Evolutionary conservation across 768 basidiomycete species (phyloP).

Genomic region (Dacryopinax primogenitus): DNA sequence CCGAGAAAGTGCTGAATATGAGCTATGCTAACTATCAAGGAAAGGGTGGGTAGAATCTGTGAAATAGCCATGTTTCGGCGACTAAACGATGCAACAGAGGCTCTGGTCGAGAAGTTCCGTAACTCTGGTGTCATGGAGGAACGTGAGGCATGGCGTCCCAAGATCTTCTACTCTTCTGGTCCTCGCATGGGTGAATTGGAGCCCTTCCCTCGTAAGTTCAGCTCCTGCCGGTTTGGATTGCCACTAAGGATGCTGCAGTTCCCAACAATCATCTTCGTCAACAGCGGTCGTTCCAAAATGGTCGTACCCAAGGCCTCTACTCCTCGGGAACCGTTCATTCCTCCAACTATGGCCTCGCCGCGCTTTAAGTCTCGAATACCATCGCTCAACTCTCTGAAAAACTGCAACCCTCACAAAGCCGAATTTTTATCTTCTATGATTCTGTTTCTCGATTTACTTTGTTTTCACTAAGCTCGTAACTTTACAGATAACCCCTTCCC

Average conservation of each 20-base stretch:
- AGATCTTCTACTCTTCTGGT: conserved; percentile 50
- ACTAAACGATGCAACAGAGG: conserved; percentile 62
- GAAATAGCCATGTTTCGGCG: not conserved
- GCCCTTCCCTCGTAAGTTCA: conserved; percentile 17
- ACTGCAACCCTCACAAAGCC: too few relatives aligned
- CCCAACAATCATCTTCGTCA: conserved; percentile 7
- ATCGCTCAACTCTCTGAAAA: not conserved
- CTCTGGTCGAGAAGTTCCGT: conserved; percentile 82
- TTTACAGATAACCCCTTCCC: not conserved
- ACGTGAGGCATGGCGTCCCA: conserved; percentile 66
- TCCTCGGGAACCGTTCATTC: not conserved
- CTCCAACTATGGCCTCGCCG: not conserved
- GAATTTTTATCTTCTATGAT: not conserved
- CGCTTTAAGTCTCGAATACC: not conserved
- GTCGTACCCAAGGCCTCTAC: conserved; percentile 6
- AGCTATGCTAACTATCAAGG: conserved; percentile 78
- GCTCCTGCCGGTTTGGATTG: not conserved
- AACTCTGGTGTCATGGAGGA: conserved; percentile 87
- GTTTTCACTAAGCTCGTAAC: not conserved
- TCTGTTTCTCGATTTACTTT: not conserved
- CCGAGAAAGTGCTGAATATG: conserved; percentile 82
- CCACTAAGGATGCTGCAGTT: not conserved
- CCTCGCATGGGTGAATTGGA: conserved; percentile 60
- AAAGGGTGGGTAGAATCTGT: conserved; percentile 34
- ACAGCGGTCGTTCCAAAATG: conserved; percentile 1